Evolutionary conservation across 768 basidiomycete species (phyloP).

Genomic region (Epithele typhae): DNA sequence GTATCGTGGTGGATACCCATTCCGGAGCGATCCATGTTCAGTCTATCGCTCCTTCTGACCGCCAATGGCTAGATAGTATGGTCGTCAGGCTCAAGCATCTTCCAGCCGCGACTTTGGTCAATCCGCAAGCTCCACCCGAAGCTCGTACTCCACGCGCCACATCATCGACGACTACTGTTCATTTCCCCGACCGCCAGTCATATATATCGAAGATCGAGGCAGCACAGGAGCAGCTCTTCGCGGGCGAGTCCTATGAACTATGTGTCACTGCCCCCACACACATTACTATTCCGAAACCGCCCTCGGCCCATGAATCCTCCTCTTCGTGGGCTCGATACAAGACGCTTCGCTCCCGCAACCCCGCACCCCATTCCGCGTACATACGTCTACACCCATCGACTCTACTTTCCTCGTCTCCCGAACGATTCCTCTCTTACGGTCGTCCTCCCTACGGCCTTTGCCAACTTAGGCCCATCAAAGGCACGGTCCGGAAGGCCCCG

Average conservation of each 20-base stretch:
- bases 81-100: constrained; percentile 23
- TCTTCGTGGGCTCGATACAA: constrained; percentile 77
- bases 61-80: constrained; percentile 54
- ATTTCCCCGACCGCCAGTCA: constrained; percentile 48
- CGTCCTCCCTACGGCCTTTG: constrained; percentile 59
- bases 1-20: constrained; percentile 59
- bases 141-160: constrained; percentile 20
- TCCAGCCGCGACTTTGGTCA: constrained; percentile 10
- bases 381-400: constrained; percentile 73
- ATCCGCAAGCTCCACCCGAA: constrained; percentile 1
- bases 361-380: constrained; percentile 86
- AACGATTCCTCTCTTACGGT: constrained; percentile 84
- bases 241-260: constrained; percentile 91
- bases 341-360: constrained; percentile 67
- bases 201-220: constrained; percentile 68
- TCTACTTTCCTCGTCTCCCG: constrained; percentile 84
- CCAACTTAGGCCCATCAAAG: constrained; percentile 93
- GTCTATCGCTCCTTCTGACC: constrained; percentile 55
- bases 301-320: constrained; percentile 19
- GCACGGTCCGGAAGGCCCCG: constrained; percentile 74
- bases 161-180: constrained; percentile 28
- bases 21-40: constrained; percentile 56
- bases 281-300: constrained; percentile 41
- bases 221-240: constrained; percentile 70
- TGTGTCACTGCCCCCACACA: constrained; percentile 78